A percentile compares a stretch with the other conserved stretches of the same genome.
phyloP scores from a whole-genome alignment of 352 stramenopile genomes.

The Globisporangium middletonii region DNA sequence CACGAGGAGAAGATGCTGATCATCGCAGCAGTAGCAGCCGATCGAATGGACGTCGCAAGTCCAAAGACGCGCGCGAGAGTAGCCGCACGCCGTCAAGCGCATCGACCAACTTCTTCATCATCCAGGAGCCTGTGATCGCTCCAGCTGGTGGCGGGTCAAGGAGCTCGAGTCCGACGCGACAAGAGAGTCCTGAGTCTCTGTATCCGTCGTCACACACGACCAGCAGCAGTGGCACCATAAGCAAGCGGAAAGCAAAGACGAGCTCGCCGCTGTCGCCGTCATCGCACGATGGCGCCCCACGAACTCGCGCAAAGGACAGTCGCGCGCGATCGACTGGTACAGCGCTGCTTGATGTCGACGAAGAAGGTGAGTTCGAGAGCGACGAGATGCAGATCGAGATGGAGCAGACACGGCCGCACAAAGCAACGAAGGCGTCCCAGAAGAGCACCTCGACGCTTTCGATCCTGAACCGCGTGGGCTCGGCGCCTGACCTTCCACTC shows the following conservation, averaged over 20 bases:
- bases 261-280: slow-evolving; percentile 1
- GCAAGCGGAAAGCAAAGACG: slow-evolving; percentile 6
- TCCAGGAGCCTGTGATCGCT: slow-evolving; percentile 44
- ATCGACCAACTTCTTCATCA: slow-evolving; percentile 57
- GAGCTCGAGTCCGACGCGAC: background rate
- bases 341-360: slow-evolving; percentile 3
- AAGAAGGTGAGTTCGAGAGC: slow-evolving; percentile 8
- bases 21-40: background rate
- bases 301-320: background rate
- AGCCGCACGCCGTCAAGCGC: slow-evolving; percentile 2
- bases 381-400: slow-evolving; percentile 3
- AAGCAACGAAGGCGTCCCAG: background rate
- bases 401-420: background rate
- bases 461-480: slow-evolving; percentile 56
- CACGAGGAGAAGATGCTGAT: background rate
- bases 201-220: background rate
- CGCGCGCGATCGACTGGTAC: background rate
- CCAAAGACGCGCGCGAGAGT: background rate
- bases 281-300: background rate
- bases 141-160: slow-evolving; percentile 23
- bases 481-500: slow-evolving; percentile 51
- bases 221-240: slow-evolving; percentile 2
- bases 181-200: background rate
- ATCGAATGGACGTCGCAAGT: background rate
- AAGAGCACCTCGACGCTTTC: slow-evolving; percentile 12